These are phyloP conservation scores for Bipolaris sorokiniana DNA, from an alignment of 2,329 filamentous ascomycete genomes.

Conservation along the genomic window DNA sequence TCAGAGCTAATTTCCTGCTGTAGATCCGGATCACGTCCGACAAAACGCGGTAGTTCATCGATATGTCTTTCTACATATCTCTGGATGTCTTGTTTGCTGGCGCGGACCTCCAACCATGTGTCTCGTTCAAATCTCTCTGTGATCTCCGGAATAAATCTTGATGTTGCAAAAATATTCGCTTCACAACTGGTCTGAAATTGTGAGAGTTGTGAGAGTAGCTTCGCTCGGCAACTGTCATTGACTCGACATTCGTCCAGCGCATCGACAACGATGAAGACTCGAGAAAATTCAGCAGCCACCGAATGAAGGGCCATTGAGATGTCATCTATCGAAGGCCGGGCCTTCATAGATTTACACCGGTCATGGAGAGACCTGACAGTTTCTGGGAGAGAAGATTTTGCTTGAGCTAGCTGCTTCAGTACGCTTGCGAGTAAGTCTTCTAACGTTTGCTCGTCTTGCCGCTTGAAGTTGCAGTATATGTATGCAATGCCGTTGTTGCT, in stretches of 20 bases:
- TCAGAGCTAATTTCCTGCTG: constrained; percentile 22
- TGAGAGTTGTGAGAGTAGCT: constrained; percentile 6
- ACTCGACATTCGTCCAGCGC: constrained; percentile 44
- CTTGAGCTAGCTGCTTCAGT: constrained; percentile 16
- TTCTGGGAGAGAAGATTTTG: not conserved
- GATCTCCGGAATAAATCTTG: constrained; percentile 28
- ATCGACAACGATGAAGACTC: constrained; percentile 36
- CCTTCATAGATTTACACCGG: constrained; percentile 5
- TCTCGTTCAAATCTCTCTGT: constrained; percentile 12
- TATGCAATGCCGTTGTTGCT: constrained; percentile 52
- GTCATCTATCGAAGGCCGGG: constrained; percentile 13
- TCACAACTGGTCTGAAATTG: constrained; percentile 6
- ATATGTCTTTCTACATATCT: constrained; percentile 26
- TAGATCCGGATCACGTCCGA: constrained; percentile 18
- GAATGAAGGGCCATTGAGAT: constrained; percentile 4
- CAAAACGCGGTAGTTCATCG: constrained; percentile 20
- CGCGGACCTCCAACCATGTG: constrained; percentile 25
- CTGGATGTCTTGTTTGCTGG: constrained; percentile 27
- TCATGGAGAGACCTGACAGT: constrained; percentile 9
- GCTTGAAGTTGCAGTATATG: not conserved
- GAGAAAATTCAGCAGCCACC: constrained; percentile 11
- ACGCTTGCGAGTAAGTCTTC: not conserved
- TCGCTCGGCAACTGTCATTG: constrained; percentile 10
- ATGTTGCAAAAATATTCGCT: constrained; percentile 16
- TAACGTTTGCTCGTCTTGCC: not conserved